These are phyloP conservation scores for Brachypodium distachyon DNA, from an alignment of 202 grass and related monocot species.

Conservation along the genomic window DNA sequence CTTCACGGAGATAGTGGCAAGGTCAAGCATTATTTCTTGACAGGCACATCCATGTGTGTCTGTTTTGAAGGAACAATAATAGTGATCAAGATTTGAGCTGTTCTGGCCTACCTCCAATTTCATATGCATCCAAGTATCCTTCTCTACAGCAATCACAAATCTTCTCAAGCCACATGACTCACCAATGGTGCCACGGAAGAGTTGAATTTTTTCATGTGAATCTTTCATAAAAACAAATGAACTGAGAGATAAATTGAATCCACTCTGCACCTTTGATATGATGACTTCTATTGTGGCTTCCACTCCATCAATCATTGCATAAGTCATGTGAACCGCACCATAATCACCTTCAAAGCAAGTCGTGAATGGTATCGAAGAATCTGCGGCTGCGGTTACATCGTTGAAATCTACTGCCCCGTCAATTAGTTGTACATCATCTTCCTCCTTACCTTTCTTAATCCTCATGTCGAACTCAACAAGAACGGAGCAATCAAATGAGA, in stretches of 20 bases:
- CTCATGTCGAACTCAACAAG: not conserved
- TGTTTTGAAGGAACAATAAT: not conserved
- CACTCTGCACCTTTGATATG: not conserved
- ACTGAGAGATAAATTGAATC: not conserved
- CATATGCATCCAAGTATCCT: not conserved
- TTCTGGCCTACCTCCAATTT: not conserved
- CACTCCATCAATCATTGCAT: not conserved
- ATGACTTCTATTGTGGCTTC: not conserved
- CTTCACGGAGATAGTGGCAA: not conserved
- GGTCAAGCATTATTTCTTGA: not conserved
- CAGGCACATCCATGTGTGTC: not conserved
- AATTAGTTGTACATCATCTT: not conserved
- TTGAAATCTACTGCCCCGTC: not conserved
- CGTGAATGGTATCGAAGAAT: not conserved
- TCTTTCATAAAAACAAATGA: not conserved
- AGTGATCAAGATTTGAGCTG: not conserved
- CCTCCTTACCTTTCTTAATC: not conserved
- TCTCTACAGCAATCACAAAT: not conserved
- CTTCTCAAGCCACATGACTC: not conserved
- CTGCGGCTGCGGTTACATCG: accelerated
- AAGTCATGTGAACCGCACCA: not conserved
- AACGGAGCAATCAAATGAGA: too few species aligned
- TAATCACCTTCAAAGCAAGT: not conserved
- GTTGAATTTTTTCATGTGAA: not conserved
- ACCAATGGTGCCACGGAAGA: not conserved